Base-by-base conservation (phyloP, 2,329 filamentous ascomycete species). In the Xylariaceae sp. region DNA sequence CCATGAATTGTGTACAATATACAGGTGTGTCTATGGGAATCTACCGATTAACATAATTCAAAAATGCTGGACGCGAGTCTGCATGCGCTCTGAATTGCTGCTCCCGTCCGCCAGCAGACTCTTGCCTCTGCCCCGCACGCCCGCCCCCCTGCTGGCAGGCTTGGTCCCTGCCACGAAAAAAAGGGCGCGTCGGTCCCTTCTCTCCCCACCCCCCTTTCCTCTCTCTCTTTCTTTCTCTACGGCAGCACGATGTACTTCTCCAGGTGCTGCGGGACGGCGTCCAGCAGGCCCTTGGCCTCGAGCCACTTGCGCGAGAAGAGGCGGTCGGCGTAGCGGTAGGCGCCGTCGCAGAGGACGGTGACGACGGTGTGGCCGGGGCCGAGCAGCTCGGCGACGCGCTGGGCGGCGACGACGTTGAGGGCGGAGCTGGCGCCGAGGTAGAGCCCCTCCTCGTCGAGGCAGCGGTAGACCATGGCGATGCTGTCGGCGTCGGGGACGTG, bases 401-500 rank as follows among this genome's bases (percentile, higher is more conserved):
- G 87, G 12, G 92, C 92, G 1, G 92, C 92, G 5, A 90, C 92
- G 11, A 98, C 92, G 56, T 98, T 98, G 52, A 98, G 67, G 38
- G 86, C 84, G 16, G 86, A 94, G 64, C 87, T 94, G 23, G 92
- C 92, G 42, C 92, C 92, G 2, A 98, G 72, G 59, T 98, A 98
- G 32, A 98, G 64, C 2, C 92, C 92, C 58, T 98, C 92, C 63
- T 96, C 88, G 52, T 96, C 89, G 43, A 98, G 68, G 55, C 90
- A 94, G 44, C 90, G 72, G 66, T 96, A 98, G 28, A 98, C 87
- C 92, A 95, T 96, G 62, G 85, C 86, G 48, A 98, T 90, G 52
- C 80, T 93, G 75, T 94, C 89, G 66, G 92, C 88, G 56, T 98
- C 92, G 40, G 77, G 73, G 47, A 98, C 87, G 56, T 80, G 72